A percentile compares a stretch with the other conserved stretches of the same genome.
Evolutionary conservation across 1,284 basidiomycete species (phyloP).

Genomic region (Trametes versicolor): DNA sequence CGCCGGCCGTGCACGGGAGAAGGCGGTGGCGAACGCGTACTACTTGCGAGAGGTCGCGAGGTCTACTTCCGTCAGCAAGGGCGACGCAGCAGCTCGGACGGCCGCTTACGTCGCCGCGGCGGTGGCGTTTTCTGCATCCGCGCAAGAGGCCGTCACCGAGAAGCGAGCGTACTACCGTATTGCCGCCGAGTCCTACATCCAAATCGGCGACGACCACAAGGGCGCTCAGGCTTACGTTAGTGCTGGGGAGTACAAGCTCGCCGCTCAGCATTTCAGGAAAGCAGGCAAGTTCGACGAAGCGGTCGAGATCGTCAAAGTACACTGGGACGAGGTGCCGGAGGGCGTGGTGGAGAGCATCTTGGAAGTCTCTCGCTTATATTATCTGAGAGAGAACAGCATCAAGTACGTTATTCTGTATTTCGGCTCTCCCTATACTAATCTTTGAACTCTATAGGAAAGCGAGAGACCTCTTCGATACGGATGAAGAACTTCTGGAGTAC

Average conservation of each 20-base stretch:
- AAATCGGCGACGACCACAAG: slow-evolving; percentile 48
- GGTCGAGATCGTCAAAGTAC: slow-evolving; percentile 53
- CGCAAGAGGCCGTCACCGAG: slow-evolving; percentile 42
- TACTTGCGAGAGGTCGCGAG: slow-evolving; percentile 48
- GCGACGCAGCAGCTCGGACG: slow-evolving; percentile 42
- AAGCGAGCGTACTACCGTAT: slow-evolving; percentile 52
- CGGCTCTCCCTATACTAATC: not conserved
- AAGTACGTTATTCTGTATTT: slow-evolving; percentile 45
- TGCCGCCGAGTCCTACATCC: slow-evolving; percentile 63
- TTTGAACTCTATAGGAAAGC: slow-evolving; percentile 52
- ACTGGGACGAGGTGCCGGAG: slow-evolving; percentile 47
- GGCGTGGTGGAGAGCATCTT: slow-evolving; percentile 53
- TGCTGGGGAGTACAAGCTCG: slow-evolving; percentile 3
- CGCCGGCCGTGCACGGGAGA: slow-evolving; percentile 56
- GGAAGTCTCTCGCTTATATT: slow-evolving; percentile 60
- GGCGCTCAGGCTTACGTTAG: slow-evolving; percentile 44
- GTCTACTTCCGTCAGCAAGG: slow-evolving; percentile 43
- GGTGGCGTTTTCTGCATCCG: slow-evolving; percentile 51
- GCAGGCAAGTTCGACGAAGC: slow-evolving; percentile 63
- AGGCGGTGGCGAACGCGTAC: slow-evolving; percentile 57
- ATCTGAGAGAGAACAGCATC: slow-evolving; percentile 55
- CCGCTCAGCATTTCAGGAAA: slow-evolving; percentile 51
- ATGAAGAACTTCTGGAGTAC: slow-evolving; percentile 66
- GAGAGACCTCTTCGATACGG: slow-evolving; percentile 56
- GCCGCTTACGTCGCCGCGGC: slow-evolving; percentile 58